These are phyloP conservation scores for Trichoderma arundinaceum DNA, from an alignment of 2,329 filamentous ascomycete species.

Conservation along the genomic window DNA sequence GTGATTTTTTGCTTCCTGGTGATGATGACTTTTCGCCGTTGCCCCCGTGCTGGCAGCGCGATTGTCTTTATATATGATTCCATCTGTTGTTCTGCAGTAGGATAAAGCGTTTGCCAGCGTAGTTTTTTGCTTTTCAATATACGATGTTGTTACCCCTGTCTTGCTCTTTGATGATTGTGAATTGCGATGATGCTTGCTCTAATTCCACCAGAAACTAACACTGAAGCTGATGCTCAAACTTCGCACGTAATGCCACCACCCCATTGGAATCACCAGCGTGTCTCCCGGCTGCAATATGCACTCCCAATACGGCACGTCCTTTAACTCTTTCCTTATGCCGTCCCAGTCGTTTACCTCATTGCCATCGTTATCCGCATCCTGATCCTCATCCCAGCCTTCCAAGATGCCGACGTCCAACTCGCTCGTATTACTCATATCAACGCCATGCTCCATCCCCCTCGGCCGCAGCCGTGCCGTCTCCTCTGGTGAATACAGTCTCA, in stretches of 20 bases:
- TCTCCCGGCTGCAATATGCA: slow-evolving; percentile 82
- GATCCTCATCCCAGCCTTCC: slow-evolving; percentile 61
- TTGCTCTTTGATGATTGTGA: not conserved
- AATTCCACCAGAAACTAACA: slow-evolving; percentile 96
- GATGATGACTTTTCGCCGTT: not conserved
- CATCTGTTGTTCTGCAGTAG: not conserved
- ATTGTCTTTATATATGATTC: not conserved
- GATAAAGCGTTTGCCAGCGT: slow-evolving; percentile 15
- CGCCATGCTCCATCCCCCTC: slow-evolving; percentile 66
- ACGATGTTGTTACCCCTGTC: not conserved
- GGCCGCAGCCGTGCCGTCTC: slow-evolving; percentile 66
- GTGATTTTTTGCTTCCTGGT: not conserved
- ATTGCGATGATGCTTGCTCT: not conserved
- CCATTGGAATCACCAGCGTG: slow-evolving; percentile 84
- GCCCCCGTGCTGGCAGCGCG: not conserved
- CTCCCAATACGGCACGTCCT: slow-evolving; percentile 70
- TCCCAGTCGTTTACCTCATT: slow-evolving; percentile 45
- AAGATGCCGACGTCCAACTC: slow-evolving; percentile 74
- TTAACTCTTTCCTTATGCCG: slow-evolving; percentile 56
- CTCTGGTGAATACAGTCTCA: slow-evolving; percentile 80
- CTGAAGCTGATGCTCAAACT: slow-evolving; percentile 87
- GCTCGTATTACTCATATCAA: slow-evolving; percentile 95
- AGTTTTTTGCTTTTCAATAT: slow-evolving; percentile 8
- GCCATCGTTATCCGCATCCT: slow-evolving; percentile 5
- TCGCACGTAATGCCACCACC: slow-evolving; percentile 98